Conservation (phyloP, 2,329 filamentous ascomycete genomes). For the Xylariaceae sp. region DNA sequence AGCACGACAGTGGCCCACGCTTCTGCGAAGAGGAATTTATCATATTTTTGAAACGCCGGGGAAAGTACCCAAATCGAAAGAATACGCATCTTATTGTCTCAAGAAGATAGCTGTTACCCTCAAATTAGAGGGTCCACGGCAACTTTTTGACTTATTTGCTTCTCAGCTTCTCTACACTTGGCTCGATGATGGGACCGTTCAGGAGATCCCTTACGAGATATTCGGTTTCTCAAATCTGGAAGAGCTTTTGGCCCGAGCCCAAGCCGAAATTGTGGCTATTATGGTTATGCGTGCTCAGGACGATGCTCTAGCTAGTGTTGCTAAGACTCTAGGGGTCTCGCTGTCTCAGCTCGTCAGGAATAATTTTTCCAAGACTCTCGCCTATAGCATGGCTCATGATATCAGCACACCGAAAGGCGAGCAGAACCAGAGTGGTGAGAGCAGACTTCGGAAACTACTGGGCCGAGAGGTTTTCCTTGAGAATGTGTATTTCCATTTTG, state of each 20-base stretch:
- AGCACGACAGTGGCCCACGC: conserved; percentile 78
- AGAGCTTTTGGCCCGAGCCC: conserved; percentile 65
- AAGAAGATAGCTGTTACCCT: conserved; percentile 61
- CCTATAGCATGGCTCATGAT: conserved; percentile 80
- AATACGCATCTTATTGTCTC: conserved; percentile 72
- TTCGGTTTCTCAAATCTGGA: conserved; percentile 72
- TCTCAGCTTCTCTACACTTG: conserved; percentile 89
- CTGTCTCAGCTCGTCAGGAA: conserved; percentile 56
- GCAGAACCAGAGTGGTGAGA: conserved; percentile 56
- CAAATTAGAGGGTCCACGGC: conserved; percentile 59
- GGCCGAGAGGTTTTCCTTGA: conserved; percentile 62
- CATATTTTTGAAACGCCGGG: conserved; percentile 90
- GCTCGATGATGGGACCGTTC: conserved; percentile 64
- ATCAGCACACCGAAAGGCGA: conserved; percentile 45
- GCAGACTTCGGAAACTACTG: conserved; percentile 63
- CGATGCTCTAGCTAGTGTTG: conserved; percentile 57
- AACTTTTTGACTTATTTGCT: conserved; percentile 79
- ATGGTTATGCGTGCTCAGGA: conserved; percentile 77
- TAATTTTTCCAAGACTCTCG: conserved; percentile 74
- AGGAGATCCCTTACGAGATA: conserved; percentile 76
- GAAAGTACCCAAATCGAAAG: conserved; percentile 58
- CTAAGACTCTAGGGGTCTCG: conserved; percentile 50
- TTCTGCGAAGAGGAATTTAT: conserved; percentile 83
- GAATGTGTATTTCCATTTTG: conserved; percentile 66
- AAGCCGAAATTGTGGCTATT: conserved; percentile 75